A percentile compares a stretch with the other conserved stretches of the same genome.
Conservation (phyloP, 257 asterid species). For the Capsicum baccatum region DNA sequence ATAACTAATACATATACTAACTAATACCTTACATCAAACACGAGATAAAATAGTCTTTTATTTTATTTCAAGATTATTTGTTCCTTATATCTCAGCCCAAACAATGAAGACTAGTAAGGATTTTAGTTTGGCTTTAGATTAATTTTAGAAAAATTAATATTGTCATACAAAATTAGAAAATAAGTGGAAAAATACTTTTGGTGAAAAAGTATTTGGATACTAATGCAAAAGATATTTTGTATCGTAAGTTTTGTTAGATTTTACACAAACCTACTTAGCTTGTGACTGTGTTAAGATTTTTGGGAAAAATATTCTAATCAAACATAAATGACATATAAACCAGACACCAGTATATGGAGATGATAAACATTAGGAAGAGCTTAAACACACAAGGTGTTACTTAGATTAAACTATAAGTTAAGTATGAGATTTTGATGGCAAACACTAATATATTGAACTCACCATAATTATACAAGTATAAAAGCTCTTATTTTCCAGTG, state of each 20-base stretch:
- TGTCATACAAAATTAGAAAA: neutral
- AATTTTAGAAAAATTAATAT: neutral
- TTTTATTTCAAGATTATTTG: no score
- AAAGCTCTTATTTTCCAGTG: no score
- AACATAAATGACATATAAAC: neutral
- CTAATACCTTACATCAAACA: no score
- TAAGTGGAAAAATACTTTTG: neutral
- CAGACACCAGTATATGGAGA: neutral
- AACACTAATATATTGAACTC: no score
- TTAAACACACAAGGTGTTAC: no score
- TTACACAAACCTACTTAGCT: neutral
- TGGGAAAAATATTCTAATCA: neutral
- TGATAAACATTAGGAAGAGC: no score
- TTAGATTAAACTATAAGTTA: no score
- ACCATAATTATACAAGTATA: no score
- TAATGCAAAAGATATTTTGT: neutral
- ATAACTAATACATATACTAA: no score
- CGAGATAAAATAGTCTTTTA: no score
- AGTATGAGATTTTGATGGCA: no score
- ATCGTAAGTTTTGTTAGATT: neutral
- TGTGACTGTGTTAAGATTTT: neutral
- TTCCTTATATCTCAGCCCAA: no score
- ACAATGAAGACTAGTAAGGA: neutral
- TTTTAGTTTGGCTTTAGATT: neutral
- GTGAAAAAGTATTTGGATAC: neutral